A percentile compares a stretch with the other conserved stretches of the same genome.
These are phyloP conservation scores for Colletotrichum lentis DNA, from an alignment of 2,329 filamentous ascomycete species.

Conservation along the genomic window DNA sequence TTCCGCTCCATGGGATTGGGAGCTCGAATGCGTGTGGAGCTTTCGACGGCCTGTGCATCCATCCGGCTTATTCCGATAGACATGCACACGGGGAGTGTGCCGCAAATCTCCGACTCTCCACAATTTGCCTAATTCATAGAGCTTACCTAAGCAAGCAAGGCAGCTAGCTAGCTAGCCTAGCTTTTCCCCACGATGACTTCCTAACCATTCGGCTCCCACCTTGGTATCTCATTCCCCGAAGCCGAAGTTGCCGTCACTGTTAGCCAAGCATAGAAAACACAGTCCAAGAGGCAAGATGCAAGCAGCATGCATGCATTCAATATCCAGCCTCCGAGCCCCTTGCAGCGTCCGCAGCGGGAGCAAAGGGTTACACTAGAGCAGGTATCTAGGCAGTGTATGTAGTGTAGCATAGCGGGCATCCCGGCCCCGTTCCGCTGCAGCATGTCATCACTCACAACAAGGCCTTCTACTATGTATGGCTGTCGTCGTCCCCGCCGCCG, in stretches of 20 bases:
- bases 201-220: not conserved
- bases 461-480: not conserved
- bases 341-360: slow-evolving; percentile 24
- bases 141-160: slow-evolving; percentile 3
- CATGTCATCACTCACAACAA: slow-evolving; percentile 34
- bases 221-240: not conserved
- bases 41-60: slow-evolving; percentile 16
- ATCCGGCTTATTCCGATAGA: slow-evolving; percentile 34
- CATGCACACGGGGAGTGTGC: not conserved
- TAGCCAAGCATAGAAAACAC: not conserved
- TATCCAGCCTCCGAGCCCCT: slow-evolving; percentile 21
- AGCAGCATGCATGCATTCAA: not conserved
- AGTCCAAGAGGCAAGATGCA: not conserved
- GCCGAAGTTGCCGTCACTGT: not conserved
- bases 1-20: slow-evolving; percentile 16
- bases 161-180: no score
- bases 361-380: slow-evolving; percentile 20
- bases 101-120: slow-evolving; percentile 3
- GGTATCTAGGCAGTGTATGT: not conserved
- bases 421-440: slow-evolving; percentile 35
- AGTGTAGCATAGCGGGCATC: not conserved
- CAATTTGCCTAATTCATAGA: slow-evolving; percentile 8
- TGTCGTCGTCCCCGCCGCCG: not conserved
- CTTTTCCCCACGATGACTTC: not conserved
- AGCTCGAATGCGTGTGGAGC: slow-evolving; percentile 28